These are phyloP conservation scores for Tylopilus vinaceipallidus DNA, from an alignment of 768 basidiomycete species.

Conservation along the genomic window DNA sequence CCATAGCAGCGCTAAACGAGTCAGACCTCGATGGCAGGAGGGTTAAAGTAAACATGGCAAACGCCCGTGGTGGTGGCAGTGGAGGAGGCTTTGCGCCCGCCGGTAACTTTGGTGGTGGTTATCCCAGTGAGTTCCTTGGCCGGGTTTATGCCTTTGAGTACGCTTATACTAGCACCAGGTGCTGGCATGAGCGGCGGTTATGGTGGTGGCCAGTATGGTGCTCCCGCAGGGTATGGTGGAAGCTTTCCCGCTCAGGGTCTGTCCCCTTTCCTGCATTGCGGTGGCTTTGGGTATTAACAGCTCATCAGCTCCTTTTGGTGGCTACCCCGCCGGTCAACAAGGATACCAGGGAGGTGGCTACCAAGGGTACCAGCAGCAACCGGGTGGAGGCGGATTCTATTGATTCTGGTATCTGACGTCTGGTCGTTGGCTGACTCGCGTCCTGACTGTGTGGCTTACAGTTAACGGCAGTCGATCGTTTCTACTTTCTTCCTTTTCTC, in stretches of 20 bases:
- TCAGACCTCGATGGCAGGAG: constrained; percentile 91
- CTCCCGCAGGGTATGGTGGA: constrained; percentile 25
- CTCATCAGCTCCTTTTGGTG: constrained; percentile 10
- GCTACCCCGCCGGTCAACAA: constrained; percentile 18
- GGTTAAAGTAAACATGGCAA: constrained; percentile 85
- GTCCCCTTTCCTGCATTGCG: background rate
- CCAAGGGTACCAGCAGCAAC: constrained; percentile 25
- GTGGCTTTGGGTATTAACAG: background rate
- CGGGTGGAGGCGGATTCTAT: constrained; percentile 29
- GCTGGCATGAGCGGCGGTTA: too few relatives aligned
- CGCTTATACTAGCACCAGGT: constrained; percentile 22
- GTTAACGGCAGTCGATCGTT: background rate
- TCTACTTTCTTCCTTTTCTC: background rate
- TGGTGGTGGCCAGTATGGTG: constrained; percentile 28
- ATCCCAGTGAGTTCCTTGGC: constrained; percentile 16
- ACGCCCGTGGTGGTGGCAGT: constrained; percentile 62
- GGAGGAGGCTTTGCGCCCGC: constrained; percentile 37
- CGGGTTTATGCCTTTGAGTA: background rate
- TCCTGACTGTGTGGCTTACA: background rate
- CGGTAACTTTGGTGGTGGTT: constrained; percentile 33
- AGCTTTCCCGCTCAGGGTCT: constrained; percentile 16
- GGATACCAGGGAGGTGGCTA: constrained; percentile 26
- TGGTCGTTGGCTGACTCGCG: too few relatives aligned
- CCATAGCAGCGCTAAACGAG: constrained; percentile 79
- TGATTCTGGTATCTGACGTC: constrained; percentile 9